Evolutionary conservation across 2,329 filamentous ascomycete species (phyloP).

Genomic region (Lachnum nothofagi): DNA sequence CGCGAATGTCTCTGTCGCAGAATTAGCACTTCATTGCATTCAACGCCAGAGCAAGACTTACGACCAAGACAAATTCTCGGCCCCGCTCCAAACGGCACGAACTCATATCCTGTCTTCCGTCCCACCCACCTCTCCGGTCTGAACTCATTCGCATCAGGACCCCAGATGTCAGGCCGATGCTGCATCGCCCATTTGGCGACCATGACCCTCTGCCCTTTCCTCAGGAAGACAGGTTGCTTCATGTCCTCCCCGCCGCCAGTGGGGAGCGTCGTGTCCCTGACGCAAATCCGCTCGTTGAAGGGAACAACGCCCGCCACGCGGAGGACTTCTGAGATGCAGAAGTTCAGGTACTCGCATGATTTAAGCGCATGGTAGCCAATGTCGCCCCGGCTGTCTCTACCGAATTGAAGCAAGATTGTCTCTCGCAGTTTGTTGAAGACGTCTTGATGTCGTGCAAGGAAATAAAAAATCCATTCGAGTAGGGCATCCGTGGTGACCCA

Average conservation of each 20-base stretch:
- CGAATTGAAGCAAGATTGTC: conserved; percentile 34
- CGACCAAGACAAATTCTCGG: conserved; percentile 46
- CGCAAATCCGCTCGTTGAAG: conserved; percentile 46
- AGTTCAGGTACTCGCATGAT: conserved; percentile 22
- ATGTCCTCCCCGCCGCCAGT: conserved; percentile 34
- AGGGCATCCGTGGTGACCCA: conserved; percentile 51
- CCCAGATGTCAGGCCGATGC: conserved; percentile 54
- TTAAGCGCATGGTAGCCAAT: conserved; percentile 16
- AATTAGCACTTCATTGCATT: background rate
- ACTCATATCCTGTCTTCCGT: conserved; percentile 17
- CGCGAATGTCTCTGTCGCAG: conserved; percentile 59
- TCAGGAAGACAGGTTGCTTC: conserved; percentile 30
- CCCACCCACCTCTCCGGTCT: conserved; percentile 24
- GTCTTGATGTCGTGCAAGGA: conserved; percentile 36
- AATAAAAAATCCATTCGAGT: conserved; percentile 43
- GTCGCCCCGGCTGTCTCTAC: conserved; percentile 23
- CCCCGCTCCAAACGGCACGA: conserved; percentile 6
- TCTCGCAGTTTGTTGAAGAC: conserved; percentile 40
- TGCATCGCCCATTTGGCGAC: conserved; percentile 31
- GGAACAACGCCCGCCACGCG: conserved; percentile 44
- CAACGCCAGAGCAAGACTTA: background rate
- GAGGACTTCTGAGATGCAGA: conserved; percentile 36
- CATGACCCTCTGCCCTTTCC: conserved; percentile 23
- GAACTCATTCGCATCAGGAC: conserved; percentile 45
- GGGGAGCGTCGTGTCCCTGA: conserved; percentile 38